A percentile compares a stretch with the other conserved stretches of the same genome.
phyloP scores from a whole-genome alignment of 352 stramenopile genomes.

The Hyaloperonospora brassicae region DNA sequence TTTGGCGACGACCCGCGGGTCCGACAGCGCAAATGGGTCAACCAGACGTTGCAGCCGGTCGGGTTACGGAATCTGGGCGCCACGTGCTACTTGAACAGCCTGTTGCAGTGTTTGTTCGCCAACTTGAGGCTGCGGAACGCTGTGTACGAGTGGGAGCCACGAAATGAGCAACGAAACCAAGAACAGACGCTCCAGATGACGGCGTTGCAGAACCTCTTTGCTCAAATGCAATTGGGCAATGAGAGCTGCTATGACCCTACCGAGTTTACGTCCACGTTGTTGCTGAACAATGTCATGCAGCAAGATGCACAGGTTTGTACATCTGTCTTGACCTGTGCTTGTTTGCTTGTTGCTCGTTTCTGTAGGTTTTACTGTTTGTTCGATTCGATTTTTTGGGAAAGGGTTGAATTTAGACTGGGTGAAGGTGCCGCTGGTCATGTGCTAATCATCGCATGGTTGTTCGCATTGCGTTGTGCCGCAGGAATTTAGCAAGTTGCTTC shows the following conservation, averaged over 20 bases:
- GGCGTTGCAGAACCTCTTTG: constrained; percentile 78
- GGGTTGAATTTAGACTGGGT: no score
- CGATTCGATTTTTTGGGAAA: no score
- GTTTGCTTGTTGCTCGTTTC: constrained; percentile 1
- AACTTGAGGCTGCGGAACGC: constrained; percentile 61
- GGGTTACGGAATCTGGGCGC: constrained; percentile 79
- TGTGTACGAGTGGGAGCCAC: constrained; percentile 76
- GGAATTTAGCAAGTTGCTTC: constrained; percentile 84
- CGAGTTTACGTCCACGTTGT: constrained; percentile 71
- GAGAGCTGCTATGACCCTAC: constrained; percentile 63
- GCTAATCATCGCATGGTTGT: no score
- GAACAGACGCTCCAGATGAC: constrained; percentile 67
- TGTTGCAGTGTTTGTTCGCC: constrained; percentile 80
- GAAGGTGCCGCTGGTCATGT: no score
- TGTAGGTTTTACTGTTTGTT: constrained; percentile 3
- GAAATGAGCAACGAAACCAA: constrained; percentile 32
- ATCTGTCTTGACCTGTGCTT: not conserved
- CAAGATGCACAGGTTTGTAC: constrained; percentile 67
- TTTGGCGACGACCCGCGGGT: constrained; percentile 68
- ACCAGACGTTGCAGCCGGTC: constrained; percentile 25
- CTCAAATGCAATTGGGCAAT: constrained; percentile 72
- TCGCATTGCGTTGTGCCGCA: constrained; percentile 11
- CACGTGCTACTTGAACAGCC: constrained; percentile 86
- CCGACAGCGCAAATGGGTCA: constrained; percentile 18
- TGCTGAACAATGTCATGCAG: constrained; percentile 75